These are phyloP conservation scores for Anthracocystis walkeri DNA, from an alignment of 1,284 basidiomycete genomes.

Conservation along the genomic window DNA sequence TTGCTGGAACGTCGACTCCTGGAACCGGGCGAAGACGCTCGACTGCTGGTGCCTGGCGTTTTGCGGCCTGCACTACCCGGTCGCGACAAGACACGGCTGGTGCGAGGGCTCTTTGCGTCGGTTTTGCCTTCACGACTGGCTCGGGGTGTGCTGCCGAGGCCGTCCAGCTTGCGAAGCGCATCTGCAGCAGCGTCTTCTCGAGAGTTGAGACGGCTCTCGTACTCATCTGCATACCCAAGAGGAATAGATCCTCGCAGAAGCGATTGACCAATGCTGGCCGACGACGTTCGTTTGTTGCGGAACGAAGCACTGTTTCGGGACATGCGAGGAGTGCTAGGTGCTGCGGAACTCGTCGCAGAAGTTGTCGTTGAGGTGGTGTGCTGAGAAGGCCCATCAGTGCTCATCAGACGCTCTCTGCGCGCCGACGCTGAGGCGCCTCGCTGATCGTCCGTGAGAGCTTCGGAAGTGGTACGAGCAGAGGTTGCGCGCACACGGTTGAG, in stretches of 20 bases:
- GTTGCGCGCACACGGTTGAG: neutral
- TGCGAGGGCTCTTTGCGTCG: conserved; percentile 53
- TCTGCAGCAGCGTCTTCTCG: conserved; percentile 86
- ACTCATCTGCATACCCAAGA: conserved; percentile 54
- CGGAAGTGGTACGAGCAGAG: conserved; percentile 10
- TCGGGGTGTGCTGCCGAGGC: conserved; percentile 76
- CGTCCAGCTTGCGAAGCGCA: conserved; percentile 91
- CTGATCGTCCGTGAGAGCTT: conserved; percentile 8
- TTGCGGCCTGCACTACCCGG: conserved; percentile 51
- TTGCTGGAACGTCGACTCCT: conserved; percentile 46
- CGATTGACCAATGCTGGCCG: conserved; percentile 72
- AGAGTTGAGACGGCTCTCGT: conserved; percentile 48
- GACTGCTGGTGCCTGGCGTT: conserved; percentile 48
- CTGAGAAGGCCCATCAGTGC: conserved; percentile 20
- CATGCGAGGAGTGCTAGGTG: conserved; percentile 22
- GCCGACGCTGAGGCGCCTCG: conserved; percentile 11
- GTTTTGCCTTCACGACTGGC: conserved; percentile 44
- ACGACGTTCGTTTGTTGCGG: conserved; percentile 60
- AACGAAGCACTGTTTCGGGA: conserved; percentile 36
- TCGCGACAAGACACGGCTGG: conserved; percentile 46
- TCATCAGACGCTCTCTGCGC: conserved; percentile 32
- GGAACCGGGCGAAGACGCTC: conserved; percentile 47
- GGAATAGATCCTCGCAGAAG: conserved; percentile 63
- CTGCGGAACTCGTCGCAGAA: conserved; percentile 6
- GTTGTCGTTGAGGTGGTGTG: conserved; percentile 3